A percentile compares a stretch with the other conserved stretches of the same genome.
phyloP scores from a whole-genome alignment of 768 basidiomycete species.

The Boletus rubropictus region DNA sequence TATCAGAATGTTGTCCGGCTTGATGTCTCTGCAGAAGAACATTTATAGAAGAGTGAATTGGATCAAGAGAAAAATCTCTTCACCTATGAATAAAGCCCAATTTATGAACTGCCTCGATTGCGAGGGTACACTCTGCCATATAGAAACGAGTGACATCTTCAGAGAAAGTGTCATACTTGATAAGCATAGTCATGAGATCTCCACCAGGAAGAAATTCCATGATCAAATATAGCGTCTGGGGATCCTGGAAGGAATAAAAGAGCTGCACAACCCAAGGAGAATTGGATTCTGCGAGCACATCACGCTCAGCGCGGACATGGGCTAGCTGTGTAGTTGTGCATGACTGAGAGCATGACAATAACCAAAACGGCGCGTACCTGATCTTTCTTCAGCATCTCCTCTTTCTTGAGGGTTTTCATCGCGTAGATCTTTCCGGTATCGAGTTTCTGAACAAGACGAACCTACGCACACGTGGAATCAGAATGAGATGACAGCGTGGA shows the following conservation, averaged over 20 bases:
- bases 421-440: conserved; percentile 99
- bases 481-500: neutral
- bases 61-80: neutral
- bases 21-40: conserved; percentile 72
- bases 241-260: conserved; percentile 97
- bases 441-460: conserved; percentile 90
- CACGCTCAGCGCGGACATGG: conserved; percentile 95
- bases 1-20: conserved; percentile 90
- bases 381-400: conserved; percentile 99
- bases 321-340: conserved; percentile 57
- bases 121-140: conserved; percentile 96
- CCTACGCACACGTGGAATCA: conserved; percentile 32
- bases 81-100: conserved; percentile 97
- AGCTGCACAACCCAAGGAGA: conserved; percentile 96
- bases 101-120: conserved; percentile 95
- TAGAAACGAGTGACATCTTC: conserved; percentile 98
- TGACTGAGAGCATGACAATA: conserved; percentile 4
- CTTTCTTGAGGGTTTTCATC: conserved; percentile 96
- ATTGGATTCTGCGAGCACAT: conserved; percentile 92
- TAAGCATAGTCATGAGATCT: conserved; percentile 99
- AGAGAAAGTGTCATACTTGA: conserved; percentile 98
- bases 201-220: conserved; percentile 99
- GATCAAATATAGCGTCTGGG: conserved; percentile 87
- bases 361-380: conserved; percentile 52
- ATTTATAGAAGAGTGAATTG: neutral